Evolutionary conservation across 805 yeast species (phyloP), one percentile per base, ranked within the genome.

Genomic region (Peterozyma toletana): DNA sequence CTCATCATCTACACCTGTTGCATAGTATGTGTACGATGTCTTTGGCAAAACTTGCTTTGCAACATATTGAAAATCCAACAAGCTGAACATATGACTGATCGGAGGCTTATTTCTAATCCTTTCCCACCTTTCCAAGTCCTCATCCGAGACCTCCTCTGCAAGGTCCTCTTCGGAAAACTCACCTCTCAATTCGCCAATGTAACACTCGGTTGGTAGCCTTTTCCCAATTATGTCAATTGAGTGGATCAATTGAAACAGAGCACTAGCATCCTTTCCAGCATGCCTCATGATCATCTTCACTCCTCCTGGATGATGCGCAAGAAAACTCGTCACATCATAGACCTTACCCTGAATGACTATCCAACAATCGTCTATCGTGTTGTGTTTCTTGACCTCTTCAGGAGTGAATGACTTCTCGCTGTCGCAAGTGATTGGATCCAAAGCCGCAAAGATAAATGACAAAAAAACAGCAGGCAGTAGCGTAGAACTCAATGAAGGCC

Each of bases 1-100:
- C 63, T 90, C 98, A 57, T 90, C 96, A 58, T 86, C 95, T 11
- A 93, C 72, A 3, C 91, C 98, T 2, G 93, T 79, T 1, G 90
- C 79, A 57, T 86, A 85, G 60, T 89, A 90, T 13, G 87, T 86
- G 85, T 95, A 84, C 0, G 88, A 91, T n/a, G 75, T 70, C 35
- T 79, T 78, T 18, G 83, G 73, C 69, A 90, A 68, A 33, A 86
- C 75, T 48, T 77, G 73, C 35, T 86, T 71, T 1, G 97, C 97
- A 40, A 91, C 81, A 50, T 73, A 75, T 63, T 90, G 97, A 58
- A 90, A 91, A 62, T 90, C 97, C 49, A 77, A 77, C 44, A 88
- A 54, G 53, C 87, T 87, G 58, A 80, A 78, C 44, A 89, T 76
- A 48, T 75, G 78, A 5, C 73, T 64, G 27, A 90, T 55, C 10